Percentiles rank a stretch among this genome's conserved stretches.
Evolutionary conservation across 2,329 filamentous ascomycete genomes (phyloP).

Genomic region (Colletotrichum aenigma): DNA sequence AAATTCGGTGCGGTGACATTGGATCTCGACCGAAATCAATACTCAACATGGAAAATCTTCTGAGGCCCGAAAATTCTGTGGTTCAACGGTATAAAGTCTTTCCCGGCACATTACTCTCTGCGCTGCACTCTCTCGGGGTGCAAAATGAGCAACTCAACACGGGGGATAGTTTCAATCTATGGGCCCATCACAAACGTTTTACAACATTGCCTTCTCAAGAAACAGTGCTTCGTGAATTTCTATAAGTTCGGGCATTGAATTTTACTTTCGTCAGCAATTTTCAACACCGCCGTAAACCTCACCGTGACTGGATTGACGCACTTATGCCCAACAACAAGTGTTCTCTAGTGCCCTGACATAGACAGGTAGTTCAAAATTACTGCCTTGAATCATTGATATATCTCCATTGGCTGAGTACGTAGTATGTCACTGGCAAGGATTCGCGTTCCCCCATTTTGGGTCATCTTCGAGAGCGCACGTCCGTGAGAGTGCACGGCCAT

Average conservation of each 20-base stretch:
- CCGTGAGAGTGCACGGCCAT: neutral
- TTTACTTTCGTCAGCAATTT: neutral
- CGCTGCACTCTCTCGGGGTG: fast-evolving
- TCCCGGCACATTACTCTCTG: fast-evolving
- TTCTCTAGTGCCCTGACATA: neutral
- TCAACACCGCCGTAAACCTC: neutral
- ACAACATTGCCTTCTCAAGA: neutral
- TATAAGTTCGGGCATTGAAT: fast-evolving
- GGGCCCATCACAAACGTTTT: neutral
- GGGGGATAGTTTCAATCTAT: neutral
- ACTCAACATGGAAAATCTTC: fast-evolving
- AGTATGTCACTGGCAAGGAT: neutral
- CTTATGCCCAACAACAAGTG: neutral
- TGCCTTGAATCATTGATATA: neutral
- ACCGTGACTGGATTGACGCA: neutral
- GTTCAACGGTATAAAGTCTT: neutral
- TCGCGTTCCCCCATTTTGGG: neutral
- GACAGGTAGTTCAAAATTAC: fast-evolving
- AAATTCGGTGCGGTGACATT: neutral
- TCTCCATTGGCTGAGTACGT: neutral
- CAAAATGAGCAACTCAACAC: neutral
- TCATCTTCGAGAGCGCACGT: neutral
- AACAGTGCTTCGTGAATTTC: fast-evolving
- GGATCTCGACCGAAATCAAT: neutral
- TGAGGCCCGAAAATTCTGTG: neutral